Evolutionary conservation across 169 alveolate genomes (phyloP), one percentile per base, ranked within the genome.

Genomic region (Plasmodium gonderi): DNA sequence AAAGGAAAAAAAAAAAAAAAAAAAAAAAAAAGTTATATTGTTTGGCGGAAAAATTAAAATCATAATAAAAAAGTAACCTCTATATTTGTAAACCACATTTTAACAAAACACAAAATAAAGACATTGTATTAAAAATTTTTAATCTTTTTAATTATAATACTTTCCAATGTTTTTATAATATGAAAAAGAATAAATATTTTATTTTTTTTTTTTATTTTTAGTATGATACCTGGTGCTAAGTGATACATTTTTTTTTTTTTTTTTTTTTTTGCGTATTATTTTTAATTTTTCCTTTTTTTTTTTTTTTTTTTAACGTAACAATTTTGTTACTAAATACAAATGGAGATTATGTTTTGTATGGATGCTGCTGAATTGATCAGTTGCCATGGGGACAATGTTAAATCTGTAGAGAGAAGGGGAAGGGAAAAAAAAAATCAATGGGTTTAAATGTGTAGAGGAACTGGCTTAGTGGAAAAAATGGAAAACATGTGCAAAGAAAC

Each of bases 281-380:
- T 49, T 49, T n/a, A 49, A 8, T 49, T n/a, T n/a, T n/a, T n/a
- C n/a, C n/a, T n/a, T n/a, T n/a, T n/a, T 26, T 60, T 60, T 60
- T 36, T 36, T 36, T 4, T 17, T 17, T 12, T 31, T 60, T 60
- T 36, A 60, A 38, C 47, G 26, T 11, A 33, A 42, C 74, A 83
- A 26, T 47, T 83, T 83, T 47, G 72, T 14, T 23, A 40, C 3
- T 51, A 83, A 72, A 76, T 83, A 74, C 42, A 29, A n/a, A 72
- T 83, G 77, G 23, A 83, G 75, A n/a, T 17, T 3, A 9, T 69
- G 54, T 72, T 38, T 83, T 11, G 29, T 51, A 29, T 54, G 81
- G 33, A 49, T 69, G 38, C 38, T 47, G 65, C 64, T 83, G 31
- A 83, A 12, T 29, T 51, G 36, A 23, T 69, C 92, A 11, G 82